Evolutionary conservation across 768 basidiomycete species (phyloP).

Genomic region (Serendipita sp.): DNA sequence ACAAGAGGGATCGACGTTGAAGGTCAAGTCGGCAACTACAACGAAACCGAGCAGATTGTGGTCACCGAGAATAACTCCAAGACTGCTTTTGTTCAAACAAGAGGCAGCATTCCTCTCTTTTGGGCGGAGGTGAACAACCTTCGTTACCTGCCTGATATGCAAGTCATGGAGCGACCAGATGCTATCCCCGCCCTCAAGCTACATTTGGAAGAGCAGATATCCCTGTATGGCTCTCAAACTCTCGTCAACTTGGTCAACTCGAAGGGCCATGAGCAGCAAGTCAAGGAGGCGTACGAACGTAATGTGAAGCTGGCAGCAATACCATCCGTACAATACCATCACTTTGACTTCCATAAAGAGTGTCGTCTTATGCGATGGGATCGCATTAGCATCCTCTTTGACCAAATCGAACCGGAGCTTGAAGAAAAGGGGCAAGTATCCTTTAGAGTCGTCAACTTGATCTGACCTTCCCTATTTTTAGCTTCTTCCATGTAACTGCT

Average conservation of each 20-base stretch:
- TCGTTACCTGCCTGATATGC: slow-evolving; percentile 90
- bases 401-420: slow-evolving; percentile 56
- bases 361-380: slow-evolving; percentile 94
- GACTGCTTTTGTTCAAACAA: slow-evolving; percentile 69
- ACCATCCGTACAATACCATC: slow-evolving; percentile 55
- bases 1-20: slow-evolving; percentile 78
- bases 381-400: slow-evolving; percentile 69
- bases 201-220: slow-evolving; percentile 61
- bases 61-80: slow-evolving; percentile 37
- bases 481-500: slow-evolving; percentile 64
- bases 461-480: slow-evolving; percentile 18
- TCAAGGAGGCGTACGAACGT: slow-evolving; percentile 91
- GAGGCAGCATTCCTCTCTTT: slow-evolving; percentile 86
- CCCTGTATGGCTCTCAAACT: slow-evolving; percentile 59
- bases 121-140: slow-evolving; percentile 96
- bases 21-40: slow-evolving; percentile 92
- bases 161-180: slow-evolving; percentile 83
- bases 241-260: slow-evolving; percentile 90
- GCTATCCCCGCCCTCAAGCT: slow-evolving; percentile 60
- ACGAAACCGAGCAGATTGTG: slow-evolving; percentile 92
- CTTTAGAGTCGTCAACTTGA: neutral
- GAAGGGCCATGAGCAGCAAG: slow-evolving; percentile 78
- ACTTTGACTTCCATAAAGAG: slow-evolving; percentile 96
- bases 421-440: slow-evolving; percentile 44
- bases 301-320: slow-evolving; percentile 43